Conservation (phyloP, 169 alveolate genomes). For the Cryptosporidium baileyi region DNA sequence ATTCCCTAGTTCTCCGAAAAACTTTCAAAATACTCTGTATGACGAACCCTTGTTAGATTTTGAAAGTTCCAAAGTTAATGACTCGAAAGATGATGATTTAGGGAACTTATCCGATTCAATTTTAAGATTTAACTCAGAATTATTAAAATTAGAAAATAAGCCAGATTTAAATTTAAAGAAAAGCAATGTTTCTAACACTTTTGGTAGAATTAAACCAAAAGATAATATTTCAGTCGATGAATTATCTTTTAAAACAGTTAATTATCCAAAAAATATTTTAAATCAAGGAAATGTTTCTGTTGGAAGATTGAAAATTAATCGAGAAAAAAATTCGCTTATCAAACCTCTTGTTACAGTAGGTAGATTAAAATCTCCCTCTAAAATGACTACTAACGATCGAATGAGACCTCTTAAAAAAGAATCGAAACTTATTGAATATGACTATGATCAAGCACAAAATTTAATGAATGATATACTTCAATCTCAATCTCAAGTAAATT, state of each 20-base stretch:
- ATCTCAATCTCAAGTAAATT: too few relatives aligned
- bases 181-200: background rate
- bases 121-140: background rate
- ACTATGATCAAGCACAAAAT: background rate
- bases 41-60: too few relatives aligned
- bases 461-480: background rate
- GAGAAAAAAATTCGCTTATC: background rate
- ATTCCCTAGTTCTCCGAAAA: too few relatives aligned
- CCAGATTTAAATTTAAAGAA: background rate
- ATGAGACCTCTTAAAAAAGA: background rate
- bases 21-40: too few relatives aligned
- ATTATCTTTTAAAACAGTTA: background rate
- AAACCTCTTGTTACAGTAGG: constrained; percentile 37
- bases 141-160: background rate
- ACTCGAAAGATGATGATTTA: too few relatives aligned
- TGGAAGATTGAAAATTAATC: constrained; percentile 6
- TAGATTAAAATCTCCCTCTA: constrained; percentile 26
- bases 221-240: background rate
- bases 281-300: background rate
- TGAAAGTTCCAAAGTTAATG: too few relatives aligned
- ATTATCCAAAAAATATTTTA: background rate
- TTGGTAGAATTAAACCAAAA: constrained; percentile 6
- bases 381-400: constrained; percentile 2
- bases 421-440: background rate
- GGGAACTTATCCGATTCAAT: background rate